These are phyloP conservation scores for Lotmaria passim DNA, from an alignment of 208 protist genomes.

Conservation along the genomic window DNA sequence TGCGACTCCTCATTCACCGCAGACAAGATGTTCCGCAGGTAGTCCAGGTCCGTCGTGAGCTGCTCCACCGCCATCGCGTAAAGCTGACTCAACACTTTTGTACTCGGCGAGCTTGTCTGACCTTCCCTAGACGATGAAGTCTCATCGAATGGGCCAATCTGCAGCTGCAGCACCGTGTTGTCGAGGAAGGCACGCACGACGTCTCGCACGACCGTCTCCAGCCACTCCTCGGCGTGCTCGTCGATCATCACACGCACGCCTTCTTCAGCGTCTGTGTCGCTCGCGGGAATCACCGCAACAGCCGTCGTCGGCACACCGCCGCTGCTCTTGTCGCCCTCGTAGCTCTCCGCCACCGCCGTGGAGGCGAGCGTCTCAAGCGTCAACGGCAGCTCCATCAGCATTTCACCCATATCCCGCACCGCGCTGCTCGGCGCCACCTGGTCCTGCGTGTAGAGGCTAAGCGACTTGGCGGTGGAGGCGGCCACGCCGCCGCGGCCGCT, in stretches of 20 bases:
- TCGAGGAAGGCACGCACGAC: slow-evolving; percentile 63
- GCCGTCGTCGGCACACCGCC: neutral
- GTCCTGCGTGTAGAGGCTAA: slow-evolving; percentile 33
- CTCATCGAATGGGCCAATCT: slow-evolving; percentile 37
- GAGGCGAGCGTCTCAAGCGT: slow-evolving; percentile 61
- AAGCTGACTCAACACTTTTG: neutral
- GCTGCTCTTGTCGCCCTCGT: neutral
- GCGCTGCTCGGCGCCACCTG: slow-evolving; percentile 52
- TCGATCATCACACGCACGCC: slow-evolving; percentile 57
- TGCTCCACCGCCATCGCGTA: slow-evolving; percentile 60
- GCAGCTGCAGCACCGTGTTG: slow-evolving; percentile 51
- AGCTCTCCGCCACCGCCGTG: slow-evolving; percentile 16
- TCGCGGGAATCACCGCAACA: neutral
- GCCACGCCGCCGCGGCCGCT: neutral
- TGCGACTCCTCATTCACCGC: slow-evolving; percentile 81
- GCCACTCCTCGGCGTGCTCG: slow-evolving; percentile 62
- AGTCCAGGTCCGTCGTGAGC: slow-evolving; percentile 69
- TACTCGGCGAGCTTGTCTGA: neutral
- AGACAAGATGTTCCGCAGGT: slow-evolving; percentile 74
- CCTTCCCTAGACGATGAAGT: neutral
- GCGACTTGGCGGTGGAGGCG: neutral
- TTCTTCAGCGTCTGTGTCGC: slow-evolving; percentile 19
- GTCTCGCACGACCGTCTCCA: slow-evolving; percentile 63
- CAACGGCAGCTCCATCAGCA: slow-evolving; percentile 83
- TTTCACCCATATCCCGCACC: slow-evolving; percentile 76